A percentile compares a stretch with the other conserved stretches of the same genome.
phyloP scores from a whole-genome alignment of 441 rosid genomes.

The Raphanus hybrid region DNA sequence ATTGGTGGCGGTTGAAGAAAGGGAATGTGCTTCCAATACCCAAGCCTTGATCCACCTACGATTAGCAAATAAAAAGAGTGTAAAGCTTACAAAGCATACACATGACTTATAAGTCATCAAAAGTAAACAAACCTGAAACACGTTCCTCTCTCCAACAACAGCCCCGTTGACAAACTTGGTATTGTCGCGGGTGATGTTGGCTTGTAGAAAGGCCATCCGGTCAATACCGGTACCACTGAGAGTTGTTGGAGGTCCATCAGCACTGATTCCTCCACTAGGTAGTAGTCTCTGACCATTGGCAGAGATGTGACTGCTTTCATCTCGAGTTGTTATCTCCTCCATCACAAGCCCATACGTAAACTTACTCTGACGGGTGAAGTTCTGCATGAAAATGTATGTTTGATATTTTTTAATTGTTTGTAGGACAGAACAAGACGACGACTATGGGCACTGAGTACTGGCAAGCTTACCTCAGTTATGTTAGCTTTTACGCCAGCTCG shows the following conservation, averaged over 20 bases:
- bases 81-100: constrained; percentile 19
- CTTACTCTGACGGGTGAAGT: constrained; percentile 97
- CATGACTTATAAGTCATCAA: not conserved
- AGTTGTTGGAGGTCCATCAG: constrained; percentile 99
- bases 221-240: constrained; percentile 98
- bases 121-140: constrained; percentile 74
- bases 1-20: constrained; percentile 92
- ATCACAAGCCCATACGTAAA: constrained; percentile 95
- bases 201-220: constrained; percentile 87
- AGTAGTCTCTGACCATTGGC: constrained; percentile 85
- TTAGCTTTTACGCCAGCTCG: constrained; percentile 92
- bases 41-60: constrained; percentile 95
- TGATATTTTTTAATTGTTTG: not conserved
- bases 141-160: constrained; percentile 91
- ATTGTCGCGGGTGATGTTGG: constrained; percentile 95
- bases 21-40: constrained; percentile 96
- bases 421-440: not conserved
- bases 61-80: constrained; percentile 26
- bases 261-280: constrained; percentile 96
- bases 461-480: constrained; percentile 83
- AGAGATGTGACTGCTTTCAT: constrained; percentile 93
- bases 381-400: constrained; percentile 51
- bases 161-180: constrained; percentile 92
- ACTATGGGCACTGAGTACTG: constrained; percentile 7
- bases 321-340: constrained; percentile 98